Evolutionary conservation across 305 asterid species (phyloP).

Genomic region (Fraxinus angustifolia): DNA sequence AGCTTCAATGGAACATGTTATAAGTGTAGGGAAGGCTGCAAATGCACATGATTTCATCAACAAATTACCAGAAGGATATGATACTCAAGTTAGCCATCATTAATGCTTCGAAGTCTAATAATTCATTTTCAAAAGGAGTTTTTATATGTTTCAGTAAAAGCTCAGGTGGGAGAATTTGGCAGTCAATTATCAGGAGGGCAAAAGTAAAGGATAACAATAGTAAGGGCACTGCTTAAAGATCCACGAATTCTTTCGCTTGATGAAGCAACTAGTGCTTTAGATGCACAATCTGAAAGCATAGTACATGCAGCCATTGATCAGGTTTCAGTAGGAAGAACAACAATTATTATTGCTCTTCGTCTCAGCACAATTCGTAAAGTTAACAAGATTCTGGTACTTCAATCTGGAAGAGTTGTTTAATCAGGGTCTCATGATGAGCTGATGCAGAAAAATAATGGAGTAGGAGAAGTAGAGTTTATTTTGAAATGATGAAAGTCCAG

Average conservation of each 20-base stretch:
- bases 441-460: constrained; percentile 32
- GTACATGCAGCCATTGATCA: constrained; percentile 65
- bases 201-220: constrained; percentile 74
- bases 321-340: constrained; percentile 63
- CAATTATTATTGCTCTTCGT: constrained; percentile 64
- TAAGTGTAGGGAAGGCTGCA: constrained; percentile 58
- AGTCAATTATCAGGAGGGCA: constrained; percentile 74
- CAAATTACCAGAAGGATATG: constrained; percentile 58
- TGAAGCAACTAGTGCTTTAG: constrained; percentile 83
- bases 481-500: constrained; percentile 51
- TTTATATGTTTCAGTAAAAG: not conserved
- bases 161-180: constrained; percentile 77
- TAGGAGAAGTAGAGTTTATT: constrained; percentile 42
- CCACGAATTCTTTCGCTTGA: constrained; percentile 70
- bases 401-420: constrained; percentile 58
- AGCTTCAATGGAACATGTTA: constrained; percentile 55
- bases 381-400: constrained; percentile 51
- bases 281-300: constrained; percentile 64
- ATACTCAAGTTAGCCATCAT: constrained; percentile 47
- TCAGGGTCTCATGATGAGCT: constrained; percentile 65
- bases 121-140: not conserved
- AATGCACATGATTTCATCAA: constrained; percentile 67
- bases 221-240: constrained; percentile 62
- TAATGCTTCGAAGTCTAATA: not conserved
- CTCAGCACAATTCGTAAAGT: constrained; percentile 53